Conservation (phyloP, 1,284 basidiomycete species). For the Termitomyces sp. region DNA sequence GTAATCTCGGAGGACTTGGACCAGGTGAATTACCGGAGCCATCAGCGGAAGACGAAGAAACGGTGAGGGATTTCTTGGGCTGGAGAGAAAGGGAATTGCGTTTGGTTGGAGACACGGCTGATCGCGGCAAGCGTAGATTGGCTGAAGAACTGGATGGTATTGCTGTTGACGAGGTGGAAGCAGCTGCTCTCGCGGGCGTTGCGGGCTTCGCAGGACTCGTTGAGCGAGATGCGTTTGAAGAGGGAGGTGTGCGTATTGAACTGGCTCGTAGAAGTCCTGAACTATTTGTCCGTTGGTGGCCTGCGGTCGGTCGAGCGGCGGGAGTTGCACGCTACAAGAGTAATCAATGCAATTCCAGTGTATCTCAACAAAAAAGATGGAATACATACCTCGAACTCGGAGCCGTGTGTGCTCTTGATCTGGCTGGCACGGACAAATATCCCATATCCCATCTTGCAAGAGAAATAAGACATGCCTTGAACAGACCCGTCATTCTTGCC, state of each 20-base stretch:
- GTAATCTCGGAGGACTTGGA: conserved; percentile 21
- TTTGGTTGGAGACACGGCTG: conserved; percentile 37
- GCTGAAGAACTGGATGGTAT: conserved; percentile 21
- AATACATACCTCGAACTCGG: conserved; percentile 34
- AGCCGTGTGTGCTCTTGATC: conserved; percentile 60
- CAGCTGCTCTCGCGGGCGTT: conserved; percentile 38
- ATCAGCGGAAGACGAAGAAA: conserved; percentile 29
- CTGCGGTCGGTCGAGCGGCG: conserved; percentile 27
- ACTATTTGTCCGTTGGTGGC: conserved; percentile 42
- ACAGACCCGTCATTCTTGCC: conserved; percentile 98
- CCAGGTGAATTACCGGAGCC: conserved; percentile 21
- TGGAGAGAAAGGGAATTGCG: conserved; percentile 29
- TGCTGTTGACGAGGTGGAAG: conserved; percentile 9
- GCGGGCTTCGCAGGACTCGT: conserved; percentile 40
- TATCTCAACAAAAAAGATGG: background rate
- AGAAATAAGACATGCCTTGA: conserved; percentile 81
- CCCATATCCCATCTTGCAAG: conserved; percentile 72
- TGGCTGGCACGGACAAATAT: conserved; percentile 91
- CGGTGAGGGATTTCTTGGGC: conserved; percentile 35
- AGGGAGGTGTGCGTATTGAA: conserved; percentile 32
- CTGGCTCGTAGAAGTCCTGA: conserved; percentile 31
- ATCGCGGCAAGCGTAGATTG: conserved; percentile 21
- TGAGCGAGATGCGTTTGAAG: conserved; percentile 39
- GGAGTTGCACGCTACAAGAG: conserved; percentile 21
- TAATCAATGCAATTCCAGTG: conserved; percentile 1